Percentiles rank a stretch among this genome's conserved stretches.
Evolutionary conservation across 1,284 basidiomycete genomes (phyloP).

Genomic region (Somion occarium): DNA sequence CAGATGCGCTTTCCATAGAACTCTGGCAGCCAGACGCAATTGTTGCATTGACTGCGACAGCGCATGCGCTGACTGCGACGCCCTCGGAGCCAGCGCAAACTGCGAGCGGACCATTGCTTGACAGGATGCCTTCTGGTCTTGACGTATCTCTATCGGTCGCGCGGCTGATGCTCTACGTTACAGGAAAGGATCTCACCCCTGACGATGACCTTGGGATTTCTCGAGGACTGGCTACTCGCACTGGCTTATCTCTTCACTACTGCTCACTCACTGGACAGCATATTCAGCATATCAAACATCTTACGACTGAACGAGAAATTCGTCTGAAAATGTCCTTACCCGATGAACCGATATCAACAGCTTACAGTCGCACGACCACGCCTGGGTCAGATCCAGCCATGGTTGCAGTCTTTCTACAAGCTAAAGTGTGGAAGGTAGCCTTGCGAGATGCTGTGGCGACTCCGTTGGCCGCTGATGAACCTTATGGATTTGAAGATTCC

Average conservation of each 20-base stretch:
- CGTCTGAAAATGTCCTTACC: slow-evolving; percentile 50
- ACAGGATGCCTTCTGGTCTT: slow-evolving; percentile 51
- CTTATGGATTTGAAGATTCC: slow-evolving; percentile 43
- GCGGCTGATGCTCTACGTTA: slow-evolving; percentile 64
- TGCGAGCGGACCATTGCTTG: slow-evolving; percentile 21
- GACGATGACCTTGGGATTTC: slow-evolving; percentile 59
- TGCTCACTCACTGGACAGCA: slow-evolving; percentile 52
- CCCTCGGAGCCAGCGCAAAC: slow-evolving; percentile 9
- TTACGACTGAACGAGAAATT: slow-evolving; percentile 38
- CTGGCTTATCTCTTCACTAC: slow-evolving; percentile 55
- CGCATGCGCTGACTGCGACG: slow-evolving; percentile 9
- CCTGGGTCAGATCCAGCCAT: not conserved
- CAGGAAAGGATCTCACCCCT: slow-evolving; percentile 75
- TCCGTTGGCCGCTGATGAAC: slow-evolving; percentile 58
- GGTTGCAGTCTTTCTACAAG: slow-evolving; percentile 30
- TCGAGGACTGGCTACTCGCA: slow-evolving; percentile 68
- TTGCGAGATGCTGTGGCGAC: slow-evolving; percentile 60
- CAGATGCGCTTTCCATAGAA: slow-evolving; percentile 65
- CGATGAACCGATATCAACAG: slow-evolving; percentile 49
- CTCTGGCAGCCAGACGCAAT: slow-evolving; percentile 70
- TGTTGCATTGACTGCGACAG: slow-evolving; percentile 38
- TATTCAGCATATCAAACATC: slow-evolving; percentile 34
- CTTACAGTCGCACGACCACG: slow-evolving; percentile 27
- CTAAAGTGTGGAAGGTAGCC: slow-evolving; percentile 42
- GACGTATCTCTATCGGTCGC: slow-evolving; percentile 56